Conservation (phyloP, 495 filamentous ascomycete species). For the Aspergillus cavernicola region DNA sequence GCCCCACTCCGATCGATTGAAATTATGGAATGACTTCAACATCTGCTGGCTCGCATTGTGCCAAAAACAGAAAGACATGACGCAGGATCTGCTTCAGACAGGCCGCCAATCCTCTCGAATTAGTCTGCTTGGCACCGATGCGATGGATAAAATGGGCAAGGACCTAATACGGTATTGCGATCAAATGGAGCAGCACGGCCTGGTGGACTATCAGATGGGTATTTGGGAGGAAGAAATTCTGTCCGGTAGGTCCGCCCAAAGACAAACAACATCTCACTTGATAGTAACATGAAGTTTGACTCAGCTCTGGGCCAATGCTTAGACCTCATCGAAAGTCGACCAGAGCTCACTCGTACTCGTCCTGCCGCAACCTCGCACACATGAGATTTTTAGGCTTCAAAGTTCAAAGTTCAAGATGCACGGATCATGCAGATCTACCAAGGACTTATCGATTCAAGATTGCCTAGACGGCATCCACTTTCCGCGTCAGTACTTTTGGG, state of each 20-base stretch:
- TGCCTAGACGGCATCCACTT: conserved; percentile 3
- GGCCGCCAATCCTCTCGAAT: conserved; percentile 58
- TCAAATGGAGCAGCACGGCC: conserved; percentile 76
- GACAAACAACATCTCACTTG: background rate
- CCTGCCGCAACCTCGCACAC: conserved; percentile 22
- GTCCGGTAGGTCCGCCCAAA: conserved; percentile 53
- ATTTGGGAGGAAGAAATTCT: conserved; percentile 95
- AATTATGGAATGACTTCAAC: conserved; percentile 94
- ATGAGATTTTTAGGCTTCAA: conserved; percentile 7
- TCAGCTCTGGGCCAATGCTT: conserved; percentile 65
- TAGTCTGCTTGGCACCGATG: conserved; percentile 62
- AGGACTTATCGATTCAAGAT: background rate
- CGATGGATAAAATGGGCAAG: conserved; percentile 73
- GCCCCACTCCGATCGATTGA: conserved; percentile 65
- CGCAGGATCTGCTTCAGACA: conserved; percentile 52
- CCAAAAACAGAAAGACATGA: conserved; percentile 81
- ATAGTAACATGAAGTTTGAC: conserved; percentile 6
- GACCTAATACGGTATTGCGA: conserved; percentile 82
- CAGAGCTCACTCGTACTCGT: conserved; percentile 28
- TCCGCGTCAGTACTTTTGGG: conserved; percentile 12
- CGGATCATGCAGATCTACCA: conserved; percentile 1
- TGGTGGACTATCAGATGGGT: conserved; percentile 96
- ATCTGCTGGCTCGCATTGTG: conserved; percentile 86
- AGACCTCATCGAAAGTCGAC: conserved; percentile 48
- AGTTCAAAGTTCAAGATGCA: no score